Conservation (phyloP, 805 yeast genomes). For the Ogataea kodamae region DNA sequence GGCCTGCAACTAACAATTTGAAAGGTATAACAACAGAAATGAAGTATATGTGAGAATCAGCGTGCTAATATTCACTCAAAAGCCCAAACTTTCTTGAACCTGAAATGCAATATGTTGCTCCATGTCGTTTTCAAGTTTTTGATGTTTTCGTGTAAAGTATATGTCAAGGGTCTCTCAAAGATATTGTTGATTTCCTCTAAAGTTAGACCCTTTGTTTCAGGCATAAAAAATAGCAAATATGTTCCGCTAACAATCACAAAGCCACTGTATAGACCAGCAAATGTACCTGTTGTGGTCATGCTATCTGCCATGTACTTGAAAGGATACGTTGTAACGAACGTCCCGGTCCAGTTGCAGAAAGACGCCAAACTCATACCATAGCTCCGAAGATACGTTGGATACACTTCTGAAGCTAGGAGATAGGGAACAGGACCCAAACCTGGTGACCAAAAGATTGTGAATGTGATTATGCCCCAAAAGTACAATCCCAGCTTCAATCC, state of each 20-base stretch:
- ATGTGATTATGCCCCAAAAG: constrained; percentile 52
- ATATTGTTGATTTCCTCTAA: constrained; percentile 73
- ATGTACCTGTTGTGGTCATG: constrained; percentile 56
- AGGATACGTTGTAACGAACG: constrained; percentile 62
- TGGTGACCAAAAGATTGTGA: constrained; percentile 46
- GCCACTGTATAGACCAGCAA: constrained; percentile 66
- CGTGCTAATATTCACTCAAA: no score
- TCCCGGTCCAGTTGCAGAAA: constrained; percentile 57
- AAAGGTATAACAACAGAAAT: no score
- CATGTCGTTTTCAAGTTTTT: constrained; percentile 11
- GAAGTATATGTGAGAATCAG: no score
- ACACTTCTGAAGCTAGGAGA: constrained; percentile 65
- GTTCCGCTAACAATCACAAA: constrained; percentile 52
- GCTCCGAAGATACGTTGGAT: constrained; percentile 55
- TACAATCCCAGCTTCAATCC: constrained; percentile 50
- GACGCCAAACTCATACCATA: constrained; percentile 62
- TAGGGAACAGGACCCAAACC: constrained; percentile 49
- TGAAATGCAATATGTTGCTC: constrained; percentile 10
- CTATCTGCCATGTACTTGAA: constrained; percentile 66
- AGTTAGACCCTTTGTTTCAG: constrained; percentile 73
- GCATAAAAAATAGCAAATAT: constrained; percentile 56
- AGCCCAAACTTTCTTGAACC: constrained; percentile 10
- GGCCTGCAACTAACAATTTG: no score
- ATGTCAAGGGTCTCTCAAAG: constrained; percentile 40
- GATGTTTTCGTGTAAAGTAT: constrained; percentile 9